Conservation (phyloP, 2,329 filamentous ascomycete species). For the Fusarium avenaceum region DNA sequence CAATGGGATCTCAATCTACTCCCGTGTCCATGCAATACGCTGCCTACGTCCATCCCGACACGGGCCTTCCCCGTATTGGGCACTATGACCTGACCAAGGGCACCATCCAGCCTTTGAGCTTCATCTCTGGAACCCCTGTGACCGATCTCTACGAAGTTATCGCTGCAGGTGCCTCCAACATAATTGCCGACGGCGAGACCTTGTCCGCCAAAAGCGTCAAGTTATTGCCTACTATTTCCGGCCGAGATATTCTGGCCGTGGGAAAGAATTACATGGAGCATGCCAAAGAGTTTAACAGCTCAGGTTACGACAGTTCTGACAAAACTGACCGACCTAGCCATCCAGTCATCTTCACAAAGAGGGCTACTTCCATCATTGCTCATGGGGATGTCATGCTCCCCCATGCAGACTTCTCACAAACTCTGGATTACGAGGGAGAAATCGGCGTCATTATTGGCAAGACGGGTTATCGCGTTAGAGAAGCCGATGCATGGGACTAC, state of each 20-base stretch:
- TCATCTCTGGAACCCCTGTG: constrained; percentile 1
- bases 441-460: constrained; percentile 69
- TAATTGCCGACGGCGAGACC: not conserved
- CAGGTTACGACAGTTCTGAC: constrained; percentile 67
- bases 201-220: constrained; percentile 44
- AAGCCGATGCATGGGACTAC: constrained; percentile 62
- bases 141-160: constrained; percentile 4
- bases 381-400: constrained; percentile 61
- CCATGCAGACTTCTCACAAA: constrained; percentile 63
- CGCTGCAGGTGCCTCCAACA: constrained; percentile 1
- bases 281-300: constrained; percentile 69
- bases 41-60: not conserved
- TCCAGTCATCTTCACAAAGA: constrained; percentile 69
- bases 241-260: constrained; percentile 67
- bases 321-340: constrained; percentile 66
- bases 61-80: not conserved
- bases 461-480: constrained; percentile 58
- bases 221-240: constrained; percentile 61
- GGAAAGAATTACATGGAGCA: constrained; percentile 71
- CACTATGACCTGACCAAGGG: constrained; percentile 2
- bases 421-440: constrained; percentile 69
- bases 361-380: constrained; percentile 66
- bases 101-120: constrained; percentile 2
- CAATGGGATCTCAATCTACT: not conserved
- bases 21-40: too few relatives aligned